Evolutionary conservation across 176 grass and related monocot species (phyloP).

Genomic region (Elaeis guineensis): DNA sequence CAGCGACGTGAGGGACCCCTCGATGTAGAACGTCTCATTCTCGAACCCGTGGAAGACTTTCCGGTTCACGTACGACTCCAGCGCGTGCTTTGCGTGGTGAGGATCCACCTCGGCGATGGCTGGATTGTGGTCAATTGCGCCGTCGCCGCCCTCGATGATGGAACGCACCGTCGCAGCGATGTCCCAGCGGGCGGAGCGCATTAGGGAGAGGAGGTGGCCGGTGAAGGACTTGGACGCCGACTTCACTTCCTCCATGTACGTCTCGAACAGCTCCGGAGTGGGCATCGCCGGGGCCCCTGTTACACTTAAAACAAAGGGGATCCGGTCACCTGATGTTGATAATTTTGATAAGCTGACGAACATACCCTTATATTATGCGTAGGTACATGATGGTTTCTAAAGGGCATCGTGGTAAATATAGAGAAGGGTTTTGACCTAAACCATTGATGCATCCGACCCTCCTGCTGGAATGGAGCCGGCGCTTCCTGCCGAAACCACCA

Average conservation of each 20-base stretch:
- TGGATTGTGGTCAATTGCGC: not conserved
- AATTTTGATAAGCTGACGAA: no score
- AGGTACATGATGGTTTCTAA: no score
- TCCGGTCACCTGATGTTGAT: no score
- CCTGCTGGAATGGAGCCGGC: slow-evolving; percentile 31
- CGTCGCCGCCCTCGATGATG: slow-evolving; percentile 33
- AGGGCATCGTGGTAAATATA: no score
- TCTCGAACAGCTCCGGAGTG: slow-evolving; percentile 59
- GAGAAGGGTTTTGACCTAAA: not conserved
- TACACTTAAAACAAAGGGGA: not conserved
- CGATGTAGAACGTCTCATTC: slow-evolving; percentile 96
- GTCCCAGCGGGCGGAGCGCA: slow-evolving; percentile 57
- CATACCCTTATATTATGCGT: no score
- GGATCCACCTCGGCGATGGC: slow-evolving; percentile 18
- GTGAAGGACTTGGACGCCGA: slow-evolving; percentile 63
- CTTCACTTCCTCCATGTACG: slow-evolving; percentile 54
- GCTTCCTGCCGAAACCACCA: slow-evolving; percentile 20
- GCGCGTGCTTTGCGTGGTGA: slow-evolving; percentile 65
- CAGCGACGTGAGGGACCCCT: slow-evolving; percentile 87
- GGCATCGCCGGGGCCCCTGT: slow-evolving; percentile 19
- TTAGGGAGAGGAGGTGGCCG: slow-evolving; percentile 51
- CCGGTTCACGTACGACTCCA: slow-evolving; percentile 69
- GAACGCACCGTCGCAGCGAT: slow-evolving; percentile 50
- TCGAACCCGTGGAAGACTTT: slow-evolving; percentile 78
- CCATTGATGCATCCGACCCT: slow-evolving; percentile 13